Evolutionary conservation across 805 yeast species (phyloP).

Genomic region (Lachancea cidri): DNA sequence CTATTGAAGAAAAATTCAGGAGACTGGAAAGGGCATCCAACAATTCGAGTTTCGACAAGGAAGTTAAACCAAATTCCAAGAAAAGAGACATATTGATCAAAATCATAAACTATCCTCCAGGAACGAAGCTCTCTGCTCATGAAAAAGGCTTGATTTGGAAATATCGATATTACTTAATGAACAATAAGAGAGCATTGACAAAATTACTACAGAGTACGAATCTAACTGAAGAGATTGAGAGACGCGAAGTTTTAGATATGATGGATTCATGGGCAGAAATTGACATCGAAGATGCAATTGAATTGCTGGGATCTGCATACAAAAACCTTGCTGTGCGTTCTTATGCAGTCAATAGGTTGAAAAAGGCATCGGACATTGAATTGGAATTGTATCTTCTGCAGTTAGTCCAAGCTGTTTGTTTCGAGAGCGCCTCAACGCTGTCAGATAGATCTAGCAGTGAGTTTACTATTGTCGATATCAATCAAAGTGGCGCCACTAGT

Average conservation of each 20-base stretch:
- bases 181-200: constrained; percentile 61
- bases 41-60: constrained; percentile 71
- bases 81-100: constrained; percentile 65
- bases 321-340: constrained; percentile 68
- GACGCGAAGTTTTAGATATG: constrained; percentile 69
- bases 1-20: constrained; percentile 83
- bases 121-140: constrained; percentile 69
- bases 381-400: constrained; percentile 78
- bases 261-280: constrained; percentile 68
- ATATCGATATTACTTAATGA: constrained; percentile 74
- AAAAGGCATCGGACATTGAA: constrained; percentile 74
- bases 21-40: constrained; percentile 79
- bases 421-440: constrained; percentile 44
- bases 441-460: constrained; percentile 32
- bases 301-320: constrained; percentile 74
- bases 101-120: constrained; percentile 76
- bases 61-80: constrained; percentile 82
- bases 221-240: constrained; percentile 81
- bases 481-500: constrained; percentile 22
- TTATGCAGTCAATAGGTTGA: constrained; percentile 81
- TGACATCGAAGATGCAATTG: constrained; percentile 81
- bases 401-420: constrained; percentile 84
- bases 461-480: constrained; percentile 36
- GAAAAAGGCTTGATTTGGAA: constrained; percentile 90
- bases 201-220: constrained; percentile 84